A percentile compares a stretch with the other conserved stretches of the same genome.
phyloP scores from a whole-genome alignment of 108 stramenopile species.

The Fragilaria crotonensis region DNA sequence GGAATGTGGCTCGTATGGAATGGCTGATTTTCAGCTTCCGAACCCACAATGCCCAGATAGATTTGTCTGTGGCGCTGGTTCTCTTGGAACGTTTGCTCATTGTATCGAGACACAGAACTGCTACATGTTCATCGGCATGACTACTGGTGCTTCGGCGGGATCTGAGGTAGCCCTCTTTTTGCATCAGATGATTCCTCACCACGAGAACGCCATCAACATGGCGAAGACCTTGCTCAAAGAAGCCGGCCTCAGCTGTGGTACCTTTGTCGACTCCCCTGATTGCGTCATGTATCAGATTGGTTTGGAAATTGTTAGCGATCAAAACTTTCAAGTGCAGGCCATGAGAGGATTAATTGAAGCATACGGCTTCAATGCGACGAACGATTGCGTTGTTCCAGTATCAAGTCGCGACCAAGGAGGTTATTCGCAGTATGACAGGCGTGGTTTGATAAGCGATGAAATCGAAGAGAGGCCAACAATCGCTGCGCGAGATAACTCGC shows the following conservation, averaged over 20 bases:
- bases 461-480: neutral
- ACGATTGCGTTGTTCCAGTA: slow-evolving; percentile 33
- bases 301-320: slow-evolving; percentile 55
- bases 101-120: slow-evolving; percentile 73
- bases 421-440: neutral
- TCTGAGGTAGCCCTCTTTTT: slow-evolving; percentile 42
- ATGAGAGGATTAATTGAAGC: slow-evolving; percentile 56
- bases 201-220: slow-evolving; percentile 92
- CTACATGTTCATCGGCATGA: slow-evolving; percentile 65
- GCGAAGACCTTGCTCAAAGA: slow-evolving; percentile 63
- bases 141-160: slow-evolving; percentile 18
- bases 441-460: neutral
- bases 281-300: slow-evolving; percentile 50
- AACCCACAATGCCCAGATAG: slow-evolving; percentile 36
- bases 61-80: slow-evolving; percentile 36
- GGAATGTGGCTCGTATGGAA: slow-evolving; percentile 64
- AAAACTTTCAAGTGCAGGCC: slow-evolving; percentile 77
- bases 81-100: slow-evolving; percentile 14
- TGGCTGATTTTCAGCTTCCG: slow-evolving; percentile 41
- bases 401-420: neutral
- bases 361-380: slow-evolving; percentile 22
- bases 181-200: slow-evolving; percentile 92
- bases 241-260: slow-evolving; percentile 31
- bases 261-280: slow-evolving; percentile 29
- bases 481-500: neutral